Base-by-base conservation (phyloP, 768 basidiomycete genomes). In the Artomyces pyxidatus region DNA sequence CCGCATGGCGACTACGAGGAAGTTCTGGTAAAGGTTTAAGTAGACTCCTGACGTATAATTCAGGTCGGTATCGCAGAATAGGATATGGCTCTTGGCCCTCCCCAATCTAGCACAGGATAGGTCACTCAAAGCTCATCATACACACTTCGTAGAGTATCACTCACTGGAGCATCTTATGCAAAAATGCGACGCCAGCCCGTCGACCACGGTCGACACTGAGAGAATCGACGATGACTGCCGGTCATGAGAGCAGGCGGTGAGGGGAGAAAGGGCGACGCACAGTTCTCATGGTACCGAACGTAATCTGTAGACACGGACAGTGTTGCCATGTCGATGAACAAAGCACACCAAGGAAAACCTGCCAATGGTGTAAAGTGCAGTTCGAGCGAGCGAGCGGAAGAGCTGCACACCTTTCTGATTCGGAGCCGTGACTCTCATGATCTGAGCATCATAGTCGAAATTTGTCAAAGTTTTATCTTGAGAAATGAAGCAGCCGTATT, bases 281-380 rank as follows among this genome's bases (percentile, higher is more conserved):
- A 77, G 6, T 67, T 75, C 22, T 71, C 70, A 46, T 72, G 65
- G 59, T 82, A 88, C 53, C 91, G 77, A 3, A 75, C 68, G 60
- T 90, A 89, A 61, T 97, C 93, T 2, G 76, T 80, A 9, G 82
- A 75, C 22, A 98, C 72, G 9, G 90, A 88, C 28, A 99, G 71
- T 55, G 83, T 77, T 19, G 62, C 66, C 71, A 81, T 87, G 59
- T 92, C 67, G 57, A 99, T 86, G 46, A 82, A 60, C 54, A 84
- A 76, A 2, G 94, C 96, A 68, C 96, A 99, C 87, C 93, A 99
- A 2, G 91, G 85, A 62, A 99, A 98, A 37, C 70, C 92, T 93
- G 53, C 27, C 8, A 27, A n/a, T n/a, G n/a, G n/a, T n/a, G n/a
- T n/a, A n/a, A n/a, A n/a, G n/a, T n/a, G n/a, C n/a, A n/a, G n/a